phyloP scores from a whole-genome alignment of 108 stramenopile genomes.

The Stephanodiscus minutulus region DNA sequence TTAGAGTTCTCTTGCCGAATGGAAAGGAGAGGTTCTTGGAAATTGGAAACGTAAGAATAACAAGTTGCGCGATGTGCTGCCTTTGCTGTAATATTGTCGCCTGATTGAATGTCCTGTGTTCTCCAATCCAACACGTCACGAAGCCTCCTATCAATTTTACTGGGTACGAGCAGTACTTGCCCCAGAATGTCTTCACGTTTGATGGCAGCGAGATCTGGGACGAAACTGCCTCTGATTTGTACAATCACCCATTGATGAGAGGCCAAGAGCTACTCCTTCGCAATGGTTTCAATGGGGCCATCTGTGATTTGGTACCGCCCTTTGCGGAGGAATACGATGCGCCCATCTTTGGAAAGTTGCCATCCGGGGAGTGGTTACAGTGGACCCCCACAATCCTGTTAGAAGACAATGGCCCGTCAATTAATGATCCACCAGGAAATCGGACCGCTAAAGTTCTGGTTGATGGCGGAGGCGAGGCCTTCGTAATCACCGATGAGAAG shows the following conservation, averaged over 20 bases:
- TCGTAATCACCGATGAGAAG: slow-evolving; percentile 27
- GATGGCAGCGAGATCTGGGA: slow-evolving; percentile 23
- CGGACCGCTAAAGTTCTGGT: slow-evolving; percentile 11
- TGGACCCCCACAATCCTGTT: slow-evolving; percentile 37
- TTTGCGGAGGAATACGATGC: slow-evolving; percentile 41
- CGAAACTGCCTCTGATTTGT: slow-evolving; percentile 26
- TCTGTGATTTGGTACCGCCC: slow-evolving; percentile 31
- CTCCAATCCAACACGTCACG: not conserved
- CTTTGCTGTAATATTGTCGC: not conserved
- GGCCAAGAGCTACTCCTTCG: slow-evolving; percentile 29
- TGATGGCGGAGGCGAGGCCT: slow-evolving; percentile 51
- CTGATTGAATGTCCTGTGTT: not conserved
- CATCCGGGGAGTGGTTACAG: slow-evolving; percentile 47
- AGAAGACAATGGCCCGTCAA: slow-evolving; percentile 46
- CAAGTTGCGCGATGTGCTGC: not conserved
- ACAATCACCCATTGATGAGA: slow-evolving; percentile 9
- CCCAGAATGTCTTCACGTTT: slow-evolving; percentile 29
- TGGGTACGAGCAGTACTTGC: slow-evolving; percentile 41
- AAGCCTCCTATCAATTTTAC: slow-evolving; percentile 42
- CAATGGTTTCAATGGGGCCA: slow-evolving; percentile 16
- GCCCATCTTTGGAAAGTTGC: slow-evolving; percentile 36
- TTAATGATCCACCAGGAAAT: slow-evolving; percentile 27
- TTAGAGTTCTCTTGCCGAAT: slow-evolving; percentile 17
- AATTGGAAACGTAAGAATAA: slow-evolving; percentile 39
- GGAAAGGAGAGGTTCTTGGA: slow-evolving; percentile 16